Percentiles rank a stretch among this genome's conserved stretches.
phyloP scores from a whole-genome alignment of 179 eudicot species.

The Patellifolia procumbens region DNA sequence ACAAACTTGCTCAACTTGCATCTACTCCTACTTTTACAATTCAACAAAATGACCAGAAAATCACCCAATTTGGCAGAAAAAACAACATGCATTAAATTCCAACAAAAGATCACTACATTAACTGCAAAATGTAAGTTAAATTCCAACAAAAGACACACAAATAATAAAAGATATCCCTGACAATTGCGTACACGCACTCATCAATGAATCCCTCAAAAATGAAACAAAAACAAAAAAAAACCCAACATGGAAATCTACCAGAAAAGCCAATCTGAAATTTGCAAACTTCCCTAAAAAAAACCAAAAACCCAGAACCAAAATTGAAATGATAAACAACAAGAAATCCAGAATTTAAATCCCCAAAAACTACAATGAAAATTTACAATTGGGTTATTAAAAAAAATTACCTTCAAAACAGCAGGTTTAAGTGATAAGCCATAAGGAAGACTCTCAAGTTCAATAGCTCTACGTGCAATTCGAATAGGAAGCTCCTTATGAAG shows the following conservation, averaged over 20 bases:
- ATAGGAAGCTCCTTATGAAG: conserved; percentile 84
- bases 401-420: conserved; percentile 70
- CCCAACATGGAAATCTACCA: neutral
- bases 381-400: neutral
- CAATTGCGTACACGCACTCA: neutral
- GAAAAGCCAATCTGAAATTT: neutral
- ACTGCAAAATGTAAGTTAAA: neutral
- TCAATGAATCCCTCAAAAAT: neutral
- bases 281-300: neutral
- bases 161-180: neutral
- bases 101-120: neutral
- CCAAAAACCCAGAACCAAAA: conserved; percentile 9
- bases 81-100: conserved; percentile 5
- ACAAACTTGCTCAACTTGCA: neutral
- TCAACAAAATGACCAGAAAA: neutral
- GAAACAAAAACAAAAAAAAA: neutral
- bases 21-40: neutral
- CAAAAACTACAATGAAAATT: neutral
- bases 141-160: neutral
- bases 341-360: neutral
- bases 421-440: conserved; percentile 77
- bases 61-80: conserved; percentile 12
- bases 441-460: conserved; percentile 79
- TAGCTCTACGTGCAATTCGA: conserved; percentile 71
- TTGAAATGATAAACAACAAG: neutral